phyloP scores from a whole-genome alignment of 495 filamentous ascomycete genomes.

The Hapsidospora chrysogenum region DNA sequence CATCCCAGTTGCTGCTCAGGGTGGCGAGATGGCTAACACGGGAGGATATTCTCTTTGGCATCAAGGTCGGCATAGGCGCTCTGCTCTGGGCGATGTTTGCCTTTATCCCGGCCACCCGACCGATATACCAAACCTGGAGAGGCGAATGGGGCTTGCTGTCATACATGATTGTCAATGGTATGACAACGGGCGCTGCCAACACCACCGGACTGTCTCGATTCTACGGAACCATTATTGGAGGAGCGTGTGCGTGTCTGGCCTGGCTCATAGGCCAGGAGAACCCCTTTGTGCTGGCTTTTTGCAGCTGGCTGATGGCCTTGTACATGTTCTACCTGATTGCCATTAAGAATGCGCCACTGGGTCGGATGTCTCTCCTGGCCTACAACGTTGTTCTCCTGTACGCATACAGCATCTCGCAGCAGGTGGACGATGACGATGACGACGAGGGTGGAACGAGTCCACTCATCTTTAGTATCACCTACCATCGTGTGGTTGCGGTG shows the following conservation, averaged over 20 bases:
- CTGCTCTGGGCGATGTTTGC: conserved; percentile 73
- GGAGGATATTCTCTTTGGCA: conserved; percentile 51
- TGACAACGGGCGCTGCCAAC: conserved; percentile 92
- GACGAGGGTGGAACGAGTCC: conserved; percentile 78
- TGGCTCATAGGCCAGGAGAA: conserved; percentile 65
- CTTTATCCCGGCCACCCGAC: conserved; percentile 61
- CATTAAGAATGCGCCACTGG: conserved; percentile 72
- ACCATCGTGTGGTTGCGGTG: conserved; percentile 84
- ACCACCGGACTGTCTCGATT: conserved; percentile 79
- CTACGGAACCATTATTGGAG: conserved; percentile 74
- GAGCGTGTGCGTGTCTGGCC: conserved; percentile 50
- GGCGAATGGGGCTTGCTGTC: conserved; percentile 94
- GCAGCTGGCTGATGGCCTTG: conserved; percentile 66
- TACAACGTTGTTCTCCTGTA: conserved; percentile 97
- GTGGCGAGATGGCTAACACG: conserved; percentile 24
- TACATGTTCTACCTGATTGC: conserved; percentile 82
- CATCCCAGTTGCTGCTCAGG: conserved; percentile 21
- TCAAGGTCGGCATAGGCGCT: conserved; percentile 86
- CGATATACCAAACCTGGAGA: conserved; percentile 73
- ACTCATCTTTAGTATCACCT: conserved; percentile 69
- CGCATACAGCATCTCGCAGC: conserved; percentile 72
- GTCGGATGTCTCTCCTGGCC: conserved; percentile 80
- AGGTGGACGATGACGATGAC: conserved; percentile 60
- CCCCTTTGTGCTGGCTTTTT: conserved; percentile 50
- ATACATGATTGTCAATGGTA: conserved; percentile 95